Evolutionary conservation across 2,329 filamentous ascomycete species (phyloP).

Genomic region (Paracoccidioides lutzii): DNA sequence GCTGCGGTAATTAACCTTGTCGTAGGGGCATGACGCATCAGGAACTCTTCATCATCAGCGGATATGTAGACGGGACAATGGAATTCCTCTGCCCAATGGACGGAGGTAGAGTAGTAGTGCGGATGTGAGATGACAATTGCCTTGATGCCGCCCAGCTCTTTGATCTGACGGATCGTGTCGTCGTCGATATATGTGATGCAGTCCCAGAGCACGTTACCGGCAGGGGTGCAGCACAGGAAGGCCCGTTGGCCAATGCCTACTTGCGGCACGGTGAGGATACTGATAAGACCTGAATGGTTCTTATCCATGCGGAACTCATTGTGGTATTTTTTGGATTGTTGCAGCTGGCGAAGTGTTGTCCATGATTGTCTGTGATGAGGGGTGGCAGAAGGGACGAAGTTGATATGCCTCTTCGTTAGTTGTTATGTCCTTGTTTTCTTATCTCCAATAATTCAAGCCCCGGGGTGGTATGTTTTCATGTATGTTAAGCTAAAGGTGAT

Average conservation of each 20-base stretch:
- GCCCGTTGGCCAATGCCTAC: constrained; percentile 65
- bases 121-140: constrained; percentile 70
- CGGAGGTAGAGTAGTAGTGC: constrained; percentile 67
- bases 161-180: constrained; percentile 46
- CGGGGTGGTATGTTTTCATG: neutral
- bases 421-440: neutral
- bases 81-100: constrained; percentile 60
- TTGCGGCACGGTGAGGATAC: constrained; percentile 34
- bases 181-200: constrained; percentile 57
- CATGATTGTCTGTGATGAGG: constrained; percentile 15
- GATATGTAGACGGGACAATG: constrained; percentile 57
- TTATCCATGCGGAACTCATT: constrained; percentile 15
- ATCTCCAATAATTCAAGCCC: neutral
- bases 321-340: constrained; percentile 11
- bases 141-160: constrained; percentile 49
- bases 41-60: constrained; percentile 53
- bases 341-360: constrained; percentile 19
- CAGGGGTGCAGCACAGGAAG: constrained; percentile 51
- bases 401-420: neutral
- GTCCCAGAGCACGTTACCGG: constrained; percentile 70
- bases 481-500: neutral
- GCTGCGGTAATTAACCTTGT: constrained; percentile 21
- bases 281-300: constrained; percentile 12
- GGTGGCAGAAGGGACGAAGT: neutral
- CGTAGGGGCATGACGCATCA: constrained; percentile 33